Conservation (phyloP, 305 asterid genomes). For the Plantago coronopus region DNA sequence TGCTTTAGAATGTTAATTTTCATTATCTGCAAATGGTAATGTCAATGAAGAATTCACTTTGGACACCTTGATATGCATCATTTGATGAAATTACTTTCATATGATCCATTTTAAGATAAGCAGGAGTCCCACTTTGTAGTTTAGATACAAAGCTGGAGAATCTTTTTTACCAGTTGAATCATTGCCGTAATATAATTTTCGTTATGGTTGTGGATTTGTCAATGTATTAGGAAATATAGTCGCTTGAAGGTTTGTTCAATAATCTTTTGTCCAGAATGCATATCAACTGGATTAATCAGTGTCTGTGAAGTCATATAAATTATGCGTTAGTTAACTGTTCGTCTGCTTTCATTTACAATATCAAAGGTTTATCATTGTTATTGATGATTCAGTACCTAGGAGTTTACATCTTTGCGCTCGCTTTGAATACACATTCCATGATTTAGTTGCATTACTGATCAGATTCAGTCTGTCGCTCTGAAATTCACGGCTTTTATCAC, state of each 20-base stretch:
- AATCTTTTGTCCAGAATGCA: not conserved
- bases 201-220: too few relatives aligned
- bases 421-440: not conserved
- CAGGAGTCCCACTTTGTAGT: too few relatives aligned
- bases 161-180: too few relatives aligned
- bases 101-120: too few relatives aligned
- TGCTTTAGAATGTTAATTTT: conserved; percentile 25
- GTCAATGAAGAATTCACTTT: too few relatives aligned
- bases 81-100: too few relatives aligned
- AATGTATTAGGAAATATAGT: not conserved
- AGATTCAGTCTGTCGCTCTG: conserved; percentile 6
- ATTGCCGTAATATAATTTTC: too few relatives aligned
- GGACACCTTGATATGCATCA: too few relatives aligned
- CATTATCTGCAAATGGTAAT: conserved; percentile 3
- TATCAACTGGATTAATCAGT: not conserved
- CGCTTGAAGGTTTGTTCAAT: not conserved
- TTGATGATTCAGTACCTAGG: not conserved
- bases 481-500: not conserved
- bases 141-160: too few relatives aligned
- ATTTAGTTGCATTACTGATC: too few relatives aligned
- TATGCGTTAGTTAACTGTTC: not conserved
- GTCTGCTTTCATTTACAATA: not conserved
- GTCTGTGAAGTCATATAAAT: not conserved
- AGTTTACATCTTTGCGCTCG: not conserved
- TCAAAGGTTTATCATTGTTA: not conserved